Conservation (phyloP, 192 early-diverging fungal species). For the Backusella tuberculispora region DNA sequence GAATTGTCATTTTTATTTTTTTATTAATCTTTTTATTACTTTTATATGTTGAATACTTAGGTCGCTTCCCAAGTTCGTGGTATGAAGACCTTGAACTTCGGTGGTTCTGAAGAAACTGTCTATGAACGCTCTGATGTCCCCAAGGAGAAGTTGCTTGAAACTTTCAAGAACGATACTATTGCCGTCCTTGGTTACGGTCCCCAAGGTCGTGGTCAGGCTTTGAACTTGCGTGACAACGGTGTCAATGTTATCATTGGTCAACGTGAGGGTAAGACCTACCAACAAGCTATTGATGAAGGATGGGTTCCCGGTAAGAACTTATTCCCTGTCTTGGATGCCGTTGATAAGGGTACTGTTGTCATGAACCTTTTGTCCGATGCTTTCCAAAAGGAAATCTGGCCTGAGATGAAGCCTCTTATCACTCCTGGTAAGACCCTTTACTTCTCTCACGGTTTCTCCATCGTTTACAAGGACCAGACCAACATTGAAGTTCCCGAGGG, state of each 20-base stretch:
- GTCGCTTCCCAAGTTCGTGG: constrained; percentile 89
- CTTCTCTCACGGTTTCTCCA: constrained; percentile 97
- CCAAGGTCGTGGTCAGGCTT: too few relatives aligned
- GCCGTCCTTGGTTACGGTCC: too few relatives aligned
- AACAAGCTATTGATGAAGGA: constrained; percentile 90
- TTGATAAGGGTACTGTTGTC: constrained; percentile 87
- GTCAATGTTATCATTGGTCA: constrained; percentile 95
- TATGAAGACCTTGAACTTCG: too few relatives aligned
- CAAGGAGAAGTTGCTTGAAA: too few relatives aligned
- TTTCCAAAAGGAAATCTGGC: constrained; percentile 91
- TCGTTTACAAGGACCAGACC: constrained; percentile 92
- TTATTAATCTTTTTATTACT: constrained; percentile 85
- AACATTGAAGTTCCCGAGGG: constrained; percentile 82
- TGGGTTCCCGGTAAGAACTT: constrained; percentile 96
- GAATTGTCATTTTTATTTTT: neutral
- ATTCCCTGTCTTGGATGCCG: constrained; percentile 91
- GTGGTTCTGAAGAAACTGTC: too few relatives aligned
- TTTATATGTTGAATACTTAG: constrained; percentile 57
- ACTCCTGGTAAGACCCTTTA: constrained; percentile 98
- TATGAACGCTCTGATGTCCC: too few relatives aligned
- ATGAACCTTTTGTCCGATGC: constrained; percentile 97
- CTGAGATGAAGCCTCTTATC: constrained; percentile 80
- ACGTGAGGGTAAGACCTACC: constrained; percentile 88
- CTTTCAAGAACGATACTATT: too few relatives aligned
- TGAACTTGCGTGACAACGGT: constrained; percentile 96